Evolutionary conservation across 106 monocot genomes (phyloP), one percentile per base, ranked within the genome.

Genomic region (Amphibolis antarctica): DNA sequence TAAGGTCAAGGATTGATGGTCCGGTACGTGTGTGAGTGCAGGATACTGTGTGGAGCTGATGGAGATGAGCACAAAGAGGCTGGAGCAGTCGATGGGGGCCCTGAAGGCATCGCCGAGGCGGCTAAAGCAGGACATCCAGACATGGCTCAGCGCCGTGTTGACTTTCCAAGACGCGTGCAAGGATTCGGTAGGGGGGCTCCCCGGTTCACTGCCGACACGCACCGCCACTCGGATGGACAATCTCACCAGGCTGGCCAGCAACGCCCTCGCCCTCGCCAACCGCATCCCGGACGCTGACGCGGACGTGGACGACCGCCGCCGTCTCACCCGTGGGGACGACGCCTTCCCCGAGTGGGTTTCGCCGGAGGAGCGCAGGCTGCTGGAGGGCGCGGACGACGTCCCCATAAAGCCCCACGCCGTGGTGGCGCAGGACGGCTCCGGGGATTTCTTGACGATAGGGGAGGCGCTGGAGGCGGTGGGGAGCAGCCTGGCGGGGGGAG

Each of bases 11-110:
- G n/a, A n/a, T n/a, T n/a, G n/a, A n/a, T n/a, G n/a, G n/a, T n/a
- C n/a, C n/a, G n/a, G n/a, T n/a, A n/a, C n/a, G n/a, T n/a, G n/a
- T n/a, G n/a, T n/a, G n/a, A n/a, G n/a, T n/a, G 65, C 59, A 73
- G 73, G 20, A 4, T 73, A 73, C 36, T 73, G 73, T 46, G 66
- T 66, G 5, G 73, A 66, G 73, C 73, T 73, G 30, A 58, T 73
- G 73, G 28, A 56, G 10, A 66, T 66, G 73, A 24, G 54, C 20
- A 9, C 25, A 1, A 66, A 59, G 48, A 65, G 73, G 29, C 58
- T 73, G 1, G 59, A 73, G 23, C 73, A 73, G 19, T 64, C 73
- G 25, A 42, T 66, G 13, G 28, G 25, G 1, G 73, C 66, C 22
- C 73, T 73, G 58, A 65, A 73, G 23, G 0, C 20, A 12, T 55